These are phyloP conservation scores for Trichopus zeylanicus DNA, from an alignment of 116 monocot genomes.

Conservation along the genomic window DNA sequence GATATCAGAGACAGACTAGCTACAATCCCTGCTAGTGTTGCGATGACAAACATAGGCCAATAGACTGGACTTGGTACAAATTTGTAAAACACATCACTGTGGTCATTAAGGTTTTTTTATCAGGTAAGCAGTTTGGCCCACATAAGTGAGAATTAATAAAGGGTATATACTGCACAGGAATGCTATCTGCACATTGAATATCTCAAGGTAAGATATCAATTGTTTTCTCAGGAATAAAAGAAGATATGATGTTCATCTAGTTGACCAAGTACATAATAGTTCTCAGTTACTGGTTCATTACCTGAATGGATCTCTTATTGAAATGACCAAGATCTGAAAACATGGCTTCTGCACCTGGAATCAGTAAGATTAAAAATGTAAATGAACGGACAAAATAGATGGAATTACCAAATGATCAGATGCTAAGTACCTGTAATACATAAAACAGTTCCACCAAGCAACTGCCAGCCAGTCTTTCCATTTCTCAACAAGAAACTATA, in stretches of 20 bases:
- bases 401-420: background rate
- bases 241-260: too few relatives aligned
- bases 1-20: slow-evolving; percentile 83
- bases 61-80: slow-evolving; percentile 58
- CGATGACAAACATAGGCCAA: slow-evolving; percentile 73
- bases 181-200: slow-evolving; percentile 43
- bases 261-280: too few relatives aligned
- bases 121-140: slow-evolving; percentile 72
- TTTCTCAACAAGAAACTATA: slow-evolving; percentile 53
- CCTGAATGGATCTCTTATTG: slow-evolving; percentile 77
- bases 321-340: slow-evolving; percentile 78
- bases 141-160: slow-evolving; percentile 67
- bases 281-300: too few relatives aligned
- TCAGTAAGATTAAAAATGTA: background rate
- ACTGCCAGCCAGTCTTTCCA: slow-evolving; percentile 45
- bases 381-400: background rate
- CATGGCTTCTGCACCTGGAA: slow-evolving; percentile 58
- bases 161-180: slow-evolving; percentile 76
- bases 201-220: background rate
- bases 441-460: slow-evolving; percentile 72
- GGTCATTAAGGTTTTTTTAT: slow-evolving; percentile 46
- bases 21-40: slow-evolving; percentile 64
- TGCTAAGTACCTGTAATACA: slow-evolving; percentile 64
- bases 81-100: slow-evolving; percentile 62
- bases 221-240: background rate